phyloP scores from a whole-genome alignment of 306 rosid species.

The apple (Malus domestica) region DNA sequence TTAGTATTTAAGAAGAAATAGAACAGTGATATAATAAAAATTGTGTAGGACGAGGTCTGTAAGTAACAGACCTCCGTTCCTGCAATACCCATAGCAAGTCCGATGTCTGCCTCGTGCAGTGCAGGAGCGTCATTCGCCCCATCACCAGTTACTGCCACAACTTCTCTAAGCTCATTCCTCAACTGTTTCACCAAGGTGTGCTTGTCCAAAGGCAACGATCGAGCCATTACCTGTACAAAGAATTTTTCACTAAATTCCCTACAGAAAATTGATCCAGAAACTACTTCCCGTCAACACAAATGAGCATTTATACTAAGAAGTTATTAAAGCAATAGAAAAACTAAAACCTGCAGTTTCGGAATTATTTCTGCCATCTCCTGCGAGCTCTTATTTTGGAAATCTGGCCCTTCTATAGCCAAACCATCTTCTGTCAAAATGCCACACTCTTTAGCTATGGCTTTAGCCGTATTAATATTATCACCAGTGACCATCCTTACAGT shows the following conservation, averaged over 20 bases:
- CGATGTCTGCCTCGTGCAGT: slow-evolving; percentile 87
- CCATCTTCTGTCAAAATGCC: slow-evolving; percentile 84
- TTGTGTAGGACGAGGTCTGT: not conserved
- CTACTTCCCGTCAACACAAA: not conserved
- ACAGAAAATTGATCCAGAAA: not conserved
- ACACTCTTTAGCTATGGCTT: slow-evolving; percentile 91
- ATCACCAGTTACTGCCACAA: slow-evolving; percentile 93
- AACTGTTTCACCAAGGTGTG: slow-evolving; percentile 69
- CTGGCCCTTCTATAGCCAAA: slow-evolving; percentile 83
- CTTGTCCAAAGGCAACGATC: slow-evolving; percentile 84
- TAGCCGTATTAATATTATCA: slow-evolving; percentile 85
- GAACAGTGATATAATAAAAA: no score
- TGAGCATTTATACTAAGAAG: not conserved
- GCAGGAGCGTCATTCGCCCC: slow-evolving; percentile 97
- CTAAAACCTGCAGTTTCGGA: slow-evolving; percentile 77
- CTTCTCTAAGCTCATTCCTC: slow-evolving; percentile 53
- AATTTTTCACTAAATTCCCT: not conserved
- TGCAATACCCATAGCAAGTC: slow-evolving; percentile 90
- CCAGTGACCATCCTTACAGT: slow-evolving; percentile 87
- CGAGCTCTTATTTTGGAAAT: slow-evolving; percentile 47
- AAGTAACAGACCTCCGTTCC: slow-evolving; percentile 82
- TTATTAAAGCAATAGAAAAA: not conserved
- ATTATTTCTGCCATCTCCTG: slow-evolving; percentile 55
- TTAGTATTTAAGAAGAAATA: not conserved
- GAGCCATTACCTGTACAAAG: slow-evolving; percentile 76